Base-by-base conservation (phyloP, 495 filamentous ascomycete genomes). In the Aspergillus sclerotioniger region DNA sequence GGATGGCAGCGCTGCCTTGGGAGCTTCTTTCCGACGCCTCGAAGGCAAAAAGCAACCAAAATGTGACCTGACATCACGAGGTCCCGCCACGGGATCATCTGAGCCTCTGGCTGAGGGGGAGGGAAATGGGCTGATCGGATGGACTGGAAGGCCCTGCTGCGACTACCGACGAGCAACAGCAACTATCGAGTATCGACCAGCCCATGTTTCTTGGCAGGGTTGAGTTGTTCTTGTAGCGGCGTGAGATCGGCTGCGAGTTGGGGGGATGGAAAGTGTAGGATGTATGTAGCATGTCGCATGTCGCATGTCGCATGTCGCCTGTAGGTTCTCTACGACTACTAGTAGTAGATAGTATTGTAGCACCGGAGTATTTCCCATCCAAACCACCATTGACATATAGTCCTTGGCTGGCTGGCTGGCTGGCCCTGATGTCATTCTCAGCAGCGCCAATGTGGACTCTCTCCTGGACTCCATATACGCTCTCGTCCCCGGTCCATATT, bases 11-110 rank as follows among this genome's bases (percentile, higher is more conserved):
- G 25, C 25, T 25, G 25, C 25, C 25, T 25, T 25, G 25, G 25
- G 25, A 25, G 25, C 25, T 25, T 25, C 25, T 25, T 25, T 25
- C 25, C 25, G 25, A 25, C 25, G 25, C 25, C 25, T 25, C 25
- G 25, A 25, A 25, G 25, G 25, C 25, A 25, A 25, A 25, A 25
- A 25, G 25, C 25, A 25, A 25, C 25, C 25, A 6, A 41, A 41
- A 13, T 12, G 10, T n/a, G 37, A 6, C 5, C 8, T 6, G 43
- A 31, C 54, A 60, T 62, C 63, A 66, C 63, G 63, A 60, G 62
- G 59, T 50, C 17, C 62, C 61, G 55, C 49, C 59, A 54, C 53
- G 19, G 49, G 53, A 60, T 66, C 63, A 62, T 55, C 54, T 54
- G 57, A 57, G 25, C 25, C 5, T 25, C 25, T 25, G 25, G 25